Base-by-base conservation (phyloP, 441 rosid species). In the Dalechampia spathulata region DNA sequence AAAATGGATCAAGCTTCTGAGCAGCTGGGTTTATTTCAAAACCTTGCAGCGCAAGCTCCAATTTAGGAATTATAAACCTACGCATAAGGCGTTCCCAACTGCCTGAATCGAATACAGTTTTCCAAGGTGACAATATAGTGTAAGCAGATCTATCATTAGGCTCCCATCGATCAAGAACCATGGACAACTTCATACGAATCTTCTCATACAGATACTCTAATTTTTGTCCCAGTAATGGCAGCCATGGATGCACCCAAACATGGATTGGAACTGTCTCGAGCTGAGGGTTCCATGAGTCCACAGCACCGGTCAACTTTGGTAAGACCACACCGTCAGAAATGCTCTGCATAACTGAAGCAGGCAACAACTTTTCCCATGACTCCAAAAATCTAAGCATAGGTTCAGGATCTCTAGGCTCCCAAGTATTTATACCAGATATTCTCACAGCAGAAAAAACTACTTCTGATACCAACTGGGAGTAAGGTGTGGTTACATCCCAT, bases 171-270 rank as follows among this genome's bases (percentile, higher is more conserved):
- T 83, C 87, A 51, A 91, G 89, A 63, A 84, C 94, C 48, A 80
- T 84, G 62, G 91, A 78, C 78, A 91, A 45, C 77, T 91, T 91
- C 78, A 73, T 72, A 3, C 82, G 87, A 53, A 88, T 91, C 55
- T 71, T 81, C 79, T 84, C 83, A 49, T 86, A 84, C 78, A 80
- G 50, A 55, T 74, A 77, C 64, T 91, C 98, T 66, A 88, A 63
- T 56, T 81, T 86, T 30, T 71, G 80, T 55, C 95, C 98, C 74
- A 88, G 68, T 70, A 63, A 63, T 21, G 84, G 95, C 65, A 91
- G 66, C 98, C 96, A 88, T 39, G 96, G 98, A 76, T 86, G 96
- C 58, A 86, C 93, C 98, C 96, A 91, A 36, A 79, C 74, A 70
- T 91, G 98, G 46, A 91, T 88, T 9, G 96, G 83, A 60, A 88